These are phyloP conservation scores for Cryptomeria japonica DNA, from an alignment of 75 land plant species.

Conservation along the genomic window DNA sequence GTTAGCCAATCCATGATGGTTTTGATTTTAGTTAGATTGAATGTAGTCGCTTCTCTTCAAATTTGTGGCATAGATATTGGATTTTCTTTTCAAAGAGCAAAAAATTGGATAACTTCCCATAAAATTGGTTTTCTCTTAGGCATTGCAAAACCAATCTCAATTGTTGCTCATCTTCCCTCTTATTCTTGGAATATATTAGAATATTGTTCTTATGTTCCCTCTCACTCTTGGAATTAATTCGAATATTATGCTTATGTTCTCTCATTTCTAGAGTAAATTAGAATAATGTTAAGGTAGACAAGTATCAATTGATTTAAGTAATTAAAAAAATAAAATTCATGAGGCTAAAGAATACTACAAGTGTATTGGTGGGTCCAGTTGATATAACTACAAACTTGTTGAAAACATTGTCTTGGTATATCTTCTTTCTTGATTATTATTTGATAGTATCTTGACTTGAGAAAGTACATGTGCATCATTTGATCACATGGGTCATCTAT, in stretches of 20 bases:
- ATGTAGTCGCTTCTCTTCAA: not conserved
- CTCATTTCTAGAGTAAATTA: conserved; percentile 5
- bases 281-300: conserved; percentile 21
- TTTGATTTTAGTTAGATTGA: not conserved
- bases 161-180: not conserved
- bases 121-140: not conserved
- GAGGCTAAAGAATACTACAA: conserved; percentile 1
- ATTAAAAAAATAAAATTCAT: conserved; percentile 15
- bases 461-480: too few species aligned
- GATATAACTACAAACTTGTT: conserved; percentile 22
- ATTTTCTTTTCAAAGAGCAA: not conserved
- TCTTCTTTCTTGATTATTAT: too few species aligned
- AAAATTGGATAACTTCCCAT: conserved; percentile 15
- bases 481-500: too few species aligned
- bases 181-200: not conserved
- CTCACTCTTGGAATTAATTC: not conserved
- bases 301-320: conserved; percentile 5
- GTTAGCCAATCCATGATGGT: not conserved
- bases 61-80: conserved; percentile 4
- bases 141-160: not conserved
- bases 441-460: too few species aligned
- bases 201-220: conserved; percentile 15
- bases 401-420: conserved; percentile 10
- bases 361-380: conserved; percentile 26
- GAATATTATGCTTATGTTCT: conserved; percentile 9